Conservation (phyloP, 208 protist species). For the Trypanosoma rangeli region DNA sequence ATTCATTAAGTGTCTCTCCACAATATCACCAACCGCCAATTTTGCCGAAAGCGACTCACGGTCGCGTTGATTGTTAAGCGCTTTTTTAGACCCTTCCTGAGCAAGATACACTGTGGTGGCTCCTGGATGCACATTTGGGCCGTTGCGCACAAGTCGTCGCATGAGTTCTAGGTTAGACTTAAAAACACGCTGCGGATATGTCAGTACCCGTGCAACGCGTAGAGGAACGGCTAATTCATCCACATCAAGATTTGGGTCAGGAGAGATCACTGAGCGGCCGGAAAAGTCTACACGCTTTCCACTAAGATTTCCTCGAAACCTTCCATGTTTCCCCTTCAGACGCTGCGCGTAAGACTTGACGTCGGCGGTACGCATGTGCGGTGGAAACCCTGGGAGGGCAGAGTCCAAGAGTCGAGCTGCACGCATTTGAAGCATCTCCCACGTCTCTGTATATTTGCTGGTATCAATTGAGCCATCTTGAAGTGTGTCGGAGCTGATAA, state of each 20-base stretch:
- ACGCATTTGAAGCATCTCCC: constrained; percentile 97
- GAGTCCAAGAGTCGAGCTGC: constrained; percentile 87
- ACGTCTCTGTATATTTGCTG: constrained; percentile 89
- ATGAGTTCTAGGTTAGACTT: constrained; percentile 94
- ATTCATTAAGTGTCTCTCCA: constrained; percentile 99
- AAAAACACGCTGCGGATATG: constrained; percentile 97
- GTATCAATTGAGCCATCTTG: constrained; percentile 71
- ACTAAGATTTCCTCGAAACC: constrained; percentile 99
- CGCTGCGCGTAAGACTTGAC: constrained; percentile 94
- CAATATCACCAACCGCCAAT: constrained; percentile 96
- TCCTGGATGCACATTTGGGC: constrained; percentile 96
- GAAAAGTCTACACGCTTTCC: constrained; percentile 99
- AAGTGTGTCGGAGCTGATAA: constrained; percentile 83
- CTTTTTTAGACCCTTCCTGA: constrained; percentile 78
- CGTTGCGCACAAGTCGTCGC: constrained; percentile 94
- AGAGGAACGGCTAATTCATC: constrained; percentile 98
- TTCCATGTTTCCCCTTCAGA: constrained; percentile 99
- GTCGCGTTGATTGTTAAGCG: constrained; percentile 68
- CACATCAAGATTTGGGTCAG: constrained; percentile 98
- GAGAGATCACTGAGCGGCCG: constrained; percentile 99
- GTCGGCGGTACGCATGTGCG: constrained; percentile 56
- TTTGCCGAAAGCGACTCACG: constrained; percentile 72
- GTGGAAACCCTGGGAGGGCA: constrained; percentile 79
- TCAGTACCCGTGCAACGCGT: constrained; percentile 96
- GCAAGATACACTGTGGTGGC: constrained; percentile 93